Conservation (phyloP, 495 filamentous ascomycete genomes). For the Amniculicola lignicola region DNA sequence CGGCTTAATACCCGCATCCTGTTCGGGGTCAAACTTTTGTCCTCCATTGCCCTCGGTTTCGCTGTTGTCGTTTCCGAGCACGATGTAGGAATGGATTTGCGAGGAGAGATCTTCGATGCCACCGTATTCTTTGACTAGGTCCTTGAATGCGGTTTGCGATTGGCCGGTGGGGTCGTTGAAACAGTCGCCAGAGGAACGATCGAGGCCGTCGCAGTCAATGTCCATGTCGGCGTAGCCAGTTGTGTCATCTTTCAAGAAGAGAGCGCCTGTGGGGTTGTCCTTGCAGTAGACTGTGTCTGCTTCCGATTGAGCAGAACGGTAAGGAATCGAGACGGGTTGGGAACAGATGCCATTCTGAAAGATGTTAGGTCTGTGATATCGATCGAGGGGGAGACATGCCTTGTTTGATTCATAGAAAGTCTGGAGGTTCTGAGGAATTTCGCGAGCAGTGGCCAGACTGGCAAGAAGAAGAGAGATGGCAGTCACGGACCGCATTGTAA, state of each 20-base stretch:
- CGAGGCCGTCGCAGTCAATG: conserved; percentile 65
- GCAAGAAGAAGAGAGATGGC: conserved; percentile 3
- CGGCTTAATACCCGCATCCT: conserved; percentile 52
- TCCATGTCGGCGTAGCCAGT: conserved; percentile 62
- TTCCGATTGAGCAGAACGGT: conserved; percentile 10
- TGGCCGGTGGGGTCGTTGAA: conserved; percentile 51
- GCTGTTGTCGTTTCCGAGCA: conserved; percentile 58
- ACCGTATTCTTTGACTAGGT: conserved; percentile 43
- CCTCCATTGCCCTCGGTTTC: conserved; percentile 25
- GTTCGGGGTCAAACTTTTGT: conserved; percentile 49
- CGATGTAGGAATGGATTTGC: conserved; percentile 61
- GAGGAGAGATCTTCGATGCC: conserved; percentile 59
- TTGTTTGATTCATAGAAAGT: conserved; percentile 19
- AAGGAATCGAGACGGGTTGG: conserved; percentile 20
- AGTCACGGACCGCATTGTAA: too few relatives aligned
- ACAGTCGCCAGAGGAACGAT: conserved; percentile 50
- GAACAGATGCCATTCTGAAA: conserved; percentile 9
- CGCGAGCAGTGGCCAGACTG: conserved; percentile 8
- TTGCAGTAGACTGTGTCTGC: conserved; percentile 34
- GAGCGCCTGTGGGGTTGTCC: conserved; percentile 16
- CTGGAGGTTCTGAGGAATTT: conserved; percentile 19
- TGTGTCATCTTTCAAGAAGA: conserved; percentile 29
- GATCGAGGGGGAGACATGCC: neutral
- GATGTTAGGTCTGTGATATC: neutral
- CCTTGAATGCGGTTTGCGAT: conserved; percentile 53